phyloP scores from a whole-genome alignment of 2,329 filamentous ascomycete genomes.

The Cytospora chrysosperma region DNA sequence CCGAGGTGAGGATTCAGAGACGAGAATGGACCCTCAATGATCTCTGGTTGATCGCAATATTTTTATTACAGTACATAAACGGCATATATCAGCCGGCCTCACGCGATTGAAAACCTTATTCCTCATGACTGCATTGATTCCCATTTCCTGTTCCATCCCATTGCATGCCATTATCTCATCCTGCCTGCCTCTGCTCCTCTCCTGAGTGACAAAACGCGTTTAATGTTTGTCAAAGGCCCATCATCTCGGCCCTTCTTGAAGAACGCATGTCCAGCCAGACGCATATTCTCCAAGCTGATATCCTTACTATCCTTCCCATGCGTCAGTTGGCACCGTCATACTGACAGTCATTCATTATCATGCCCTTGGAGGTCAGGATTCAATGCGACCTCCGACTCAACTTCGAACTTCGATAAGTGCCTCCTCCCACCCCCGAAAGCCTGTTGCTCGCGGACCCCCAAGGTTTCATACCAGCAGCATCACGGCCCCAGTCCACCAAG shows the following conservation, averaged over 20 bases:
- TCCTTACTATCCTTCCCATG: not conserved
- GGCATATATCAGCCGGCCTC: not conserved
- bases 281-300: not conserved
- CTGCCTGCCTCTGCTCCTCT: not conserved
- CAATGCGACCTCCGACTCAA: not conserved
- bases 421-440: not conserved
- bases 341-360: not conserved
- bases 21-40: conserved; percentile 17
- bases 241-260: not conserved
- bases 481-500: not conserved
- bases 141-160: not conserved
- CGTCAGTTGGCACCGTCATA: not conserved
- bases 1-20: conserved; percentile 16
- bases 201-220: not conserved
- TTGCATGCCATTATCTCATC: not conserved
- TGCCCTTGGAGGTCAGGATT: not conserved
- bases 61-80: not conserved
- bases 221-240: not conserved
- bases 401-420: not conserved
- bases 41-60: conserved; percentile 2
- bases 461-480: not conserved
- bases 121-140: not conserved
- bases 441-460: too few species aligned
- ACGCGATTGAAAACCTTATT: not conserved
- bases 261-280: not conserved